phyloP scores from a whole-genome alignment of 2,329 filamentous ascomycete species.

The Colletotrichum sp. region DNA sequence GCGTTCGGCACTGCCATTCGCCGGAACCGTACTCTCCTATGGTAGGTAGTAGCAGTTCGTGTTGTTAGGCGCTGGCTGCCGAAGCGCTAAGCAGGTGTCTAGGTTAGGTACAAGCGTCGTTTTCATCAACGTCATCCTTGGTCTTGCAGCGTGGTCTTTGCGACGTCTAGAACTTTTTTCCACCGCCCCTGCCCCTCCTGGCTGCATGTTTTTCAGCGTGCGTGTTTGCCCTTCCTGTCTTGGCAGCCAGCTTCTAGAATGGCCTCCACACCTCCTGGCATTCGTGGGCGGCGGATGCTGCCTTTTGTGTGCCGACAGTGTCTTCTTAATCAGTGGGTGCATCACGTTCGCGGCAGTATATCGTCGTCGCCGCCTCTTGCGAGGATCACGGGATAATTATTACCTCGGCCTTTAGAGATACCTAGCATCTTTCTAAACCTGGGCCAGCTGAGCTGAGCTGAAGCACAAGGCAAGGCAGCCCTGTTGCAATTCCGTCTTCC shows the following conservation, averaged over 20 bases:
- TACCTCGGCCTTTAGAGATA: neutral
- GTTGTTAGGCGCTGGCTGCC: slow-evolving; percentile 4
- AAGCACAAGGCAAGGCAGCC: neutral
- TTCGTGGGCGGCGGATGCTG: neutral
- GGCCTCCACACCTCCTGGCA: neutral
- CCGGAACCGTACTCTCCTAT: neutral
- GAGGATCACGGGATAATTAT: neutral
- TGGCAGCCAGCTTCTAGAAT: neutral
- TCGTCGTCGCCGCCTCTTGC: neutral
- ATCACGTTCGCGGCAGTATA: neutral
- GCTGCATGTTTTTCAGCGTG: neutral
- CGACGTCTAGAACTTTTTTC: neutral
- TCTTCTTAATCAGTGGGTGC: neutral
- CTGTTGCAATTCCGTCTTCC: neutral
- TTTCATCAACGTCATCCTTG: neutral
- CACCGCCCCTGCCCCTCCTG: neutral
- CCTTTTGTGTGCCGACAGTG: neutral
- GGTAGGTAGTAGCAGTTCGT: neutral
- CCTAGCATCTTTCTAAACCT: neutral
- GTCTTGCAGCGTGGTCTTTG: neutral
- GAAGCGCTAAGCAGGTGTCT: neutral
- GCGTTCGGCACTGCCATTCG: neutral
- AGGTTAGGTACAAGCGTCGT: neutral
- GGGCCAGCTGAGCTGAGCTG: neutral
- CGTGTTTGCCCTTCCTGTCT: neutral